Evolutionary conservation across 768 basidiomycete genomes (phyloP).

Genomic region (Mycena rebaudengoi): DNA sequence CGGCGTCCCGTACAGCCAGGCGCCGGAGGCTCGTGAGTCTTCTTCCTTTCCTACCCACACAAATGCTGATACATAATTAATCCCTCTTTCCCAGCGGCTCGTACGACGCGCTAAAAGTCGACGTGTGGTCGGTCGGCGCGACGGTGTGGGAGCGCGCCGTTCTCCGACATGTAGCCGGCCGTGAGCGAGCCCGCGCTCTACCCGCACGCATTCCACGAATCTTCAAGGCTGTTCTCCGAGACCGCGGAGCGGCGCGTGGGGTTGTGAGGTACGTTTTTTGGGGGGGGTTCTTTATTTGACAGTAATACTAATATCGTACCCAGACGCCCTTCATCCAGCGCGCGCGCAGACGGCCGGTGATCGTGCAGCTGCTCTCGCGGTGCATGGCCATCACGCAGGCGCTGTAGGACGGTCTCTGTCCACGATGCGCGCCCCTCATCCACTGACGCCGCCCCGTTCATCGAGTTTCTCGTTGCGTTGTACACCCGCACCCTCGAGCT

Average conservation of each 20-base stretch:
- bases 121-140: conserved; percentile 84
- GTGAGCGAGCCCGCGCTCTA: conserved; percentile 65
- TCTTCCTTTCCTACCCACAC: neutral
- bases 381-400: conserved; percentile 72
- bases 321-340: conserved; percentile 74
- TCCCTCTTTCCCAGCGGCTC: conserved; percentile 55
- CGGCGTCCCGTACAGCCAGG: conserved; percentile 87
- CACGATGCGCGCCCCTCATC: too few species aligned
- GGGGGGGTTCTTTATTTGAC: neutral
- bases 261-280: conserved; percentile 69
- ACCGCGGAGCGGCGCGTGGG: conserved; percentile 60
- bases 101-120: conserved; percentile 79
- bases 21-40: conserved; percentile 75
- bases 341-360: conserved; percentile 73
- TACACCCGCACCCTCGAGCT: too few species aligned
- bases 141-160: conserved; percentile 87
- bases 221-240: conserved; percentile 71
- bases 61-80: conserved; percentile 20
- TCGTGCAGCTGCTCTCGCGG: conserved; percentile 70
- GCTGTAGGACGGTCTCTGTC: conserved; percentile 64
- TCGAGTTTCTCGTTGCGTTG: too few species aligned
- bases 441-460: too few species aligned
- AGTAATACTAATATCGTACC: neutral
- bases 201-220: conserved; percentile 77
- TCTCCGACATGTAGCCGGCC: conserved; percentile 67